phyloP scores from a whole-genome alignment of 305 asterid genomes.

The Fraxinus sp. region DNA sequence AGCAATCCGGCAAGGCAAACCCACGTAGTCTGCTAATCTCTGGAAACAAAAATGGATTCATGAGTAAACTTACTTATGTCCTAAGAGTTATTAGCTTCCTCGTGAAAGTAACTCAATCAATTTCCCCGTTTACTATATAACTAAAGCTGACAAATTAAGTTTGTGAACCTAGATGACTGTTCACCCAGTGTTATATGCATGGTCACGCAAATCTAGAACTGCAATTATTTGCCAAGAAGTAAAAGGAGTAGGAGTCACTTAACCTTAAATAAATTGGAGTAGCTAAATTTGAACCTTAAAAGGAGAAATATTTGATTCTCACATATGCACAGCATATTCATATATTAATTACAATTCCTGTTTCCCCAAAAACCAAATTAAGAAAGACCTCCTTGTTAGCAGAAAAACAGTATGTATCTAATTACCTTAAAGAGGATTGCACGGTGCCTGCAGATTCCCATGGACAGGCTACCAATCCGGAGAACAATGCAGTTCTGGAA shows the following conservation, averaged over 20 bases:
- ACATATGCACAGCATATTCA: not conserved
- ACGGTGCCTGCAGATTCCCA: constrained; percentile 96
- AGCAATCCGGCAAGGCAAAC: constrained; percentile 95
- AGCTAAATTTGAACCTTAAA: not conserved
- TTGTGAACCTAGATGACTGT: not conserved
- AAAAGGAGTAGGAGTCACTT: not conserved
- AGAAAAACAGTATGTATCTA: constrained; percentile 6
- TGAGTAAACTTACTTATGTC: constrained; percentile 20
- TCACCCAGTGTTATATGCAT: not conserved
- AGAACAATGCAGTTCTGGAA: constrained; percentile 66
- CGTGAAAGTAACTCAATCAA: not conserved
- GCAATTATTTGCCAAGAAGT: not conserved
- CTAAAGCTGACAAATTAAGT: not conserved
- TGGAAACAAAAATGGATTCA: constrained; percentile 37
- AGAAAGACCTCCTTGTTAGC: not conserved
- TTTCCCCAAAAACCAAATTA: not conserved
- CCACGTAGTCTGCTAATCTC: constrained; percentile 93
- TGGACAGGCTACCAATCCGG: constrained; percentile 76
- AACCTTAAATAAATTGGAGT: not conserved
- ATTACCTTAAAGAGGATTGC: constrained; percentile 88
- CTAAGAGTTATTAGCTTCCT: not conserved
- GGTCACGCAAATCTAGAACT: not conserved
- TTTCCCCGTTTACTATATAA: not conserved
- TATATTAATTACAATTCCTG: constrained; percentile 1
- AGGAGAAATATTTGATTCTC: not conserved